Evolutionary conservation across 345 rosid genomes (phyloP), one percentile per base, ranked within the genome.

Genomic region (Boechera stricta): DNA sequence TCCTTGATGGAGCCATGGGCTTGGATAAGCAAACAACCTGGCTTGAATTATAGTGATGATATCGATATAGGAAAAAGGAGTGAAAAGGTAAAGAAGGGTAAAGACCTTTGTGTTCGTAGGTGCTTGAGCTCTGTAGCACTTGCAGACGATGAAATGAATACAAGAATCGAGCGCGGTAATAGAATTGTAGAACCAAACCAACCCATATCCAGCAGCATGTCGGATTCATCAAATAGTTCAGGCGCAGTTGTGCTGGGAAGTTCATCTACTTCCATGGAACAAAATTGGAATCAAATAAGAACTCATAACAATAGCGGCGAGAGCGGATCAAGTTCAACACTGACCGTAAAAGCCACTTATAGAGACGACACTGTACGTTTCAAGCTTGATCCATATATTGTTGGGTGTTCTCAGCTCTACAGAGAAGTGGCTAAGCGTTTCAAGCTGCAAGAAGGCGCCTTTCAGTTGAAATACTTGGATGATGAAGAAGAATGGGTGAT

Each of bases 401-500:
- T 79, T 1, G 91, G 93, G 32, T 91, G 88, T 73, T 81, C 83
- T 78, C 90, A 89, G 56, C 86, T 94, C 41, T 89, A 90, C 31
- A 88, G 87, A 64, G 93, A 94, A 83, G 91, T 91, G 24, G 88
- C 84, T 21, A 88, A 78, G 79, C 86, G 98, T 65, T 88, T 94
- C 85, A 90, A 85, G 67, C 55, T 94, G 65, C 87, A 85, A 62
- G 83, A 77, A 2, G 94, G 91, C 5, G 71, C 86, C 2, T 94
- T 94, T 87, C 92, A 85, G 79, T 90, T 94, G 67, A 90, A 85
- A 81, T 92, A 94, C 68, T 75, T 94, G 35, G 98, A 92, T 7
- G 98, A 92, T 7, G 98, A 94, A 72, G 92, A 90, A 16, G 97
- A 94, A 74, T 94, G 97, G 97, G 95, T 94, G 71, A 69, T 94